Percentiles rank a stretch among this genome's conserved stretches.
These are phyloP conservation scores for Mikania micrantha DNA, from an alignment of 129 eudicot species.

Conservation along the genomic window DNA sequence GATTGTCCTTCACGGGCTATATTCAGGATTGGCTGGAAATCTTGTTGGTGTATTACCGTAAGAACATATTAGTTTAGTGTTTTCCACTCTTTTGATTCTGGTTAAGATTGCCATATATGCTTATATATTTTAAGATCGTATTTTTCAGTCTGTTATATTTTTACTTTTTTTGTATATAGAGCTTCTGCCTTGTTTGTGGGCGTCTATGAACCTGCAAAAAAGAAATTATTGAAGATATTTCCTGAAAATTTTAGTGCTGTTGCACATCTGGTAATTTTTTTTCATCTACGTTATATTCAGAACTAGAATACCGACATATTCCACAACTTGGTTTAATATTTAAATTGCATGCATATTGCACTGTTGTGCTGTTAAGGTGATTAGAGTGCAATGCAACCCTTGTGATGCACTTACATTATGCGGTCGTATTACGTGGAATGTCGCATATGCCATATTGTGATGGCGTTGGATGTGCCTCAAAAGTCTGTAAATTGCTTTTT, in stretches of 20 bases:
- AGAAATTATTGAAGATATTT: conserved; percentile 61
- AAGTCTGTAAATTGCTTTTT: no score
- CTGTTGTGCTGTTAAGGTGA: no score
- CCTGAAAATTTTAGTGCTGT: conserved; percentile 90
- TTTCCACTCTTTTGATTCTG: neutral
- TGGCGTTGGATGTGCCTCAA: no score
- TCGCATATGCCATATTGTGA: no score
- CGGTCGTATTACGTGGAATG: no score
- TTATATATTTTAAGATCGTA: neutral
- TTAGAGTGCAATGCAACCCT: no score
- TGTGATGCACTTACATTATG: no score
- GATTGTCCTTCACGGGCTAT: conserved; percentile 77
- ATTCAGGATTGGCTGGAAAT: conserved; percentile 95
- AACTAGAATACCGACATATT: no score
- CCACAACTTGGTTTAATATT: no score
- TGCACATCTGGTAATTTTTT: conserved; percentile 75
- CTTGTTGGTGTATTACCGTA: conserved; percentile 98
- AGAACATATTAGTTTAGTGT: conserved; percentile 16
- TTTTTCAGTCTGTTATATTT: neutral
- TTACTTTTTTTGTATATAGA: conserved; percentile 31
- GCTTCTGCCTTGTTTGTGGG: conserved; percentile 94
- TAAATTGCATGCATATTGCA: no score
- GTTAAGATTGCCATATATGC: conserved; percentile 8
- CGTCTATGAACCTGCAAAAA: conserved; percentile 91
- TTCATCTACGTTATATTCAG: neutral